Evolutionary conservation across 352 stramenopile species (phyloP).

Genomic region (Globisporangium carolinianum): DNA sequence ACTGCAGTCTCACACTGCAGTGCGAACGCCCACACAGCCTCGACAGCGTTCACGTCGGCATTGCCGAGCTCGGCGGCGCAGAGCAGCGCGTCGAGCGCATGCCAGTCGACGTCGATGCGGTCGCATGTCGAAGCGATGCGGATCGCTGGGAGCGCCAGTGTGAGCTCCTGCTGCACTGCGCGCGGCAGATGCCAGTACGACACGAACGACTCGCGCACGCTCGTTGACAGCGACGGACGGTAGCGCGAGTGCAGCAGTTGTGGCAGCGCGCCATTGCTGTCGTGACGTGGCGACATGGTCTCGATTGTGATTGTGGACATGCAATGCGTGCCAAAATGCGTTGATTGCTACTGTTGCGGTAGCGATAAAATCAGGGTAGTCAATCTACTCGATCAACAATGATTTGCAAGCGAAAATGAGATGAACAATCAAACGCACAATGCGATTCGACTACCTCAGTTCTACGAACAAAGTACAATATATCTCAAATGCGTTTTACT

Average conservation of each 20-base stretch:
- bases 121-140: slow-evolving; percentile 11
- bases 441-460: no score
- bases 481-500: no score
- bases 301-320: no score
- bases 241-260: background rate
- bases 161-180: slow-evolving; percentile 9
- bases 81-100: slow-evolving; percentile 15
- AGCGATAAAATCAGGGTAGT: no score
- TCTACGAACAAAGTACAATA: no score
- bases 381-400: no score
- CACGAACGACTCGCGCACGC: slow-evolving; percentile 37
- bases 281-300: no score
- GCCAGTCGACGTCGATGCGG: slow-evolving; percentile 18
- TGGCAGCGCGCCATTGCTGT: no score
- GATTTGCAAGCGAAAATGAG: no score
- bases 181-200: slow-evolving; percentile 40
- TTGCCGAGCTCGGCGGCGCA: background rate
- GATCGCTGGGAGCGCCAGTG: slow-evolving; percentile 13
- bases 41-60: slow-evolving; percentile 13
- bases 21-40: slow-evolving; percentile 32
- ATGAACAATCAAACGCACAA: no score
- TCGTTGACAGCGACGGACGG: slow-evolving; percentile 33
- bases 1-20: slow-evolving; percentile 21
- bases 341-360: no score
- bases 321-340: no score